A percentile compares a stretch with the other conserved stretches of the same genome.
phyloP scores from a whole-genome alignment of 1,284 basidiomycete species.

The Heterobasidion parviporum region DNA sequence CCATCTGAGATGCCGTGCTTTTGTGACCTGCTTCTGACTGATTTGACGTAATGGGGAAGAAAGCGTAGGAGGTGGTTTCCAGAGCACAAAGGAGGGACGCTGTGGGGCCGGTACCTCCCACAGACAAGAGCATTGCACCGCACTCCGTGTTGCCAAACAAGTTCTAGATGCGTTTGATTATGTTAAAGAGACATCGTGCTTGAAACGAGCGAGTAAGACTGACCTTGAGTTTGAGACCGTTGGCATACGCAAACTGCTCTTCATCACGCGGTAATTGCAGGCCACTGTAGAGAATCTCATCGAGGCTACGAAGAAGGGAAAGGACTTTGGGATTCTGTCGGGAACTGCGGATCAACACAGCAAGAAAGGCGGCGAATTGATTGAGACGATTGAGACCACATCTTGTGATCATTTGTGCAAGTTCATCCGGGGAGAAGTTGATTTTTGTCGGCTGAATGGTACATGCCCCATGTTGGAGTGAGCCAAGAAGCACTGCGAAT shows the following conservation, averaged over 20 bases:
- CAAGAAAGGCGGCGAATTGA: conserved; percentile 61
- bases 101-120: conserved; percentile 34
- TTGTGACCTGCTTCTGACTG: conserved; percentile 34
- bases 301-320: conserved; percentile 41
- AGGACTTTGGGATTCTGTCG: conserved; percentile 55
- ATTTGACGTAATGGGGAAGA: conserved; percentile 39
- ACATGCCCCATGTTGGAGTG: conserved; percentile 62
- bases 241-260: conserved; percentile 53
- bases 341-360: conserved; percentile 51
- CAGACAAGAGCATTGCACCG: conserved; percentile 53
- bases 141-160: conserved; percentile 69
- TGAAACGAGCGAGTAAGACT: conserved; percentile 10
- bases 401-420: conserved; percentile 58
- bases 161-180: conserved; percentile 31
- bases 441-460: conserved; percentile 59
- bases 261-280: conserved; percentile 54
- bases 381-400: conserved; percentile 64
- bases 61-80: conserved; percentile 49
- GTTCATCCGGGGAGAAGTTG: conserved; percentile 57
- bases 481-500: conserved; percentile 51
- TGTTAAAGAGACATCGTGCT: conserved; percentile 5
- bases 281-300: conserved; percentile 56
- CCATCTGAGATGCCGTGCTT: conserved; percentile 39
- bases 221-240: conserved; percentile 50
- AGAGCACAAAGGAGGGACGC: conserved; percentile 42